A percentile compares a stretch with the other conserved stretches of the same genome.
phyloP scores from a whole-genome alignment of 1,139 yeast genomes.

The Suhomyces chickasaworum region DNA sequence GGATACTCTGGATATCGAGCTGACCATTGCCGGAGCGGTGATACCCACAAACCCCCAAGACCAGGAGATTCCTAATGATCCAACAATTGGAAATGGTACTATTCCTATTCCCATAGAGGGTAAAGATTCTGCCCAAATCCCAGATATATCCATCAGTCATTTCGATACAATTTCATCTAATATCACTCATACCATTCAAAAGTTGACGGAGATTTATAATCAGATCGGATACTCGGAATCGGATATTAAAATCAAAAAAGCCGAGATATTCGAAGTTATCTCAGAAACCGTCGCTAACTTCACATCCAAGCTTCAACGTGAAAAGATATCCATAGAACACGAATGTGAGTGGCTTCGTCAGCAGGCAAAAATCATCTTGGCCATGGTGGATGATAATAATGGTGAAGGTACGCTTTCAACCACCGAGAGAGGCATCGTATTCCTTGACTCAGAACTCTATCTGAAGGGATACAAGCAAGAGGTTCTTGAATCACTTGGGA shows the following conservation, averaged over 20 bases:
- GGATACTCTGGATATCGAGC: slow-evolving; percentile 17
- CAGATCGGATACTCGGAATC: slow-evolving; percentile 42
- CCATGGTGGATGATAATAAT: slow-evolving; percentile 41
- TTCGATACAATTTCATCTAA: slow-evolving; percentile 15
- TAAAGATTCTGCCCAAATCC: not conserved
- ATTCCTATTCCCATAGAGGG: not conserved
- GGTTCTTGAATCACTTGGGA: slow-evolving; percentile 14
- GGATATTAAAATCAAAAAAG: slow-evolving; percentile 39
- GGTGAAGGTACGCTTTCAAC: slow-evolving; percentile 32
- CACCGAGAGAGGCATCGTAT: slow-evolving; percentile 37
- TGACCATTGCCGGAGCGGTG: slow-evolving; percentile 11
- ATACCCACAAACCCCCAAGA: not conserved
- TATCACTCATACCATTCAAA: slow-evolving; percentile 35
- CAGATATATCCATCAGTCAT: slow-evolving; percentile 4
- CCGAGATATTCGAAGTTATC: slow-evolving; percentile 43
- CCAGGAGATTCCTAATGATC: not conserved
- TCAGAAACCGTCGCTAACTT: slow-evolving; percentile 42
- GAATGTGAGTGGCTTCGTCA: slow-evolving; percentile 54
- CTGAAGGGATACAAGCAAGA: slow-evolving; percentile 37
- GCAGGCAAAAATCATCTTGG: slow-evolving; percentile 43
- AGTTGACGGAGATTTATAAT: slow-evolving; percentile 35
- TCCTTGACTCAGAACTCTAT: slow-evolving; percentile 24
- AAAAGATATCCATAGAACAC: slow-evolving; percentile 40
- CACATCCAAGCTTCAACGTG: slow-evolving; percentile 36
- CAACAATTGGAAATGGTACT: not conserved